Evolutionary conservation across 2,329 filamentous ascomycete genomes (phyloP).

Genomic region (Colletotrichum sp.): DNA sequence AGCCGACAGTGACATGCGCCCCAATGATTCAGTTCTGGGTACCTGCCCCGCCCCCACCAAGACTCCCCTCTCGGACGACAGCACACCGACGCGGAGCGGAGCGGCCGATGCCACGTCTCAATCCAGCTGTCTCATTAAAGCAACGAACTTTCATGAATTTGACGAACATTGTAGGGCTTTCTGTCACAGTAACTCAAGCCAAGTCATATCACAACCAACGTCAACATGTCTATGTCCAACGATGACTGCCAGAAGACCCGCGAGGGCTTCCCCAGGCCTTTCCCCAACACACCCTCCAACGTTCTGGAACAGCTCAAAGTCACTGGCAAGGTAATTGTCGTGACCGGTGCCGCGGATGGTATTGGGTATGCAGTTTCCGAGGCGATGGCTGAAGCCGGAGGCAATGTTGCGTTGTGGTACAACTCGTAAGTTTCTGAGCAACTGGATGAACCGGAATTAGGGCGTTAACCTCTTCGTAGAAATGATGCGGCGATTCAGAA

Average conservation of each 20-base stretch:
- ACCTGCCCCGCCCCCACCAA: neutral
- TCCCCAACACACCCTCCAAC: slow-evolving; percentile 43
- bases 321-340: slow-evolving; percentile 44
- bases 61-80: slow-evolving; percentile 9
- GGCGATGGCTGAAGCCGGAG: slow-evolving; percentile 50
- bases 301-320: slow-evolving; percentile 50
- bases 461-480: neutral
- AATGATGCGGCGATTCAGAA: slow-evolving; percentile 37
- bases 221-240: slow-evolving; percentile 43
- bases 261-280: slow-evolving; percentile 40
- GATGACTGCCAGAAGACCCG: slow-evolving; percentile 33
- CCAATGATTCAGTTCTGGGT: slow-evolving; percentile 9
- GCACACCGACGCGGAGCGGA: slow-evolving; percentile 6
- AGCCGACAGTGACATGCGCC: neutral
- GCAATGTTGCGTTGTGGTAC: slow-evolving; percentile 45
- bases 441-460: rapidly evolving
- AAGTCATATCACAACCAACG: neutral
- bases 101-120: neutral
- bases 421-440: slow-evolving; percentile 23
- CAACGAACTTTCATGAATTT: neutral
- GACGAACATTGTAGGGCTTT: rapidly evolving
- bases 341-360: slow-evolving; percentile 51
- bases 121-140: neutral
- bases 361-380: slow-evolving; percentile 49
- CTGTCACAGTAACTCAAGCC: neutral